A percentile compares a stretch with the other conserved stretches of the same genome.
Evolutionary conservation across 768 basidiomycete species (phyloP).

Genomic region (Boletellus sp.): DNA sequence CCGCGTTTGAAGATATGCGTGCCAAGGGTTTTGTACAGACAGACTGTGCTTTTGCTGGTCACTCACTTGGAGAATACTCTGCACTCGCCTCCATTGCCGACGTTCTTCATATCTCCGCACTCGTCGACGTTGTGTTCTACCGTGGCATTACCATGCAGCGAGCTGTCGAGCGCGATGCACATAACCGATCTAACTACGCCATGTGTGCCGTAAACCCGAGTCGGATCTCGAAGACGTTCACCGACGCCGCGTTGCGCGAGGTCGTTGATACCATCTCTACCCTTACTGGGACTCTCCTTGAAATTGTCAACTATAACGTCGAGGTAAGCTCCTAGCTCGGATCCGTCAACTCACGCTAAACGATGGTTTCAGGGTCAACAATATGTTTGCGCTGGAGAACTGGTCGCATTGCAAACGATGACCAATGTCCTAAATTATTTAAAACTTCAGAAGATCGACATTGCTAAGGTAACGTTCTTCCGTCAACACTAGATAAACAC

Average conservation of each 20-base stretch:
- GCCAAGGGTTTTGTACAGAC: constrained; percentile 92
- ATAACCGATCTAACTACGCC: constrained; percentile 93
- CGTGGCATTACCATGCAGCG: constrained; percentile 99
- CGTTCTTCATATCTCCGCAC: constrained; percentile 89
- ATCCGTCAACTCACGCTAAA: not conserved
- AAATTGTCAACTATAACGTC: constrained; percentile 97
- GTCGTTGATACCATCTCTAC: constrained; percentile 89
- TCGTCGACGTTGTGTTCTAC: constrained; percentile 99
- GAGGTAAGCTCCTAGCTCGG: constrained; percentile 49
- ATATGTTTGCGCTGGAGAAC: constrained; percentile 98
- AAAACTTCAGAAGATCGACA: constrained; percentile 94
- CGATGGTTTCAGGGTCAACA: constrained; percentile 77
- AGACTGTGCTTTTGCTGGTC: constrained; percentile 92
- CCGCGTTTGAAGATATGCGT: constrained; percentile 98
- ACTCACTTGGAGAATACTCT: constrained; percentile 98
- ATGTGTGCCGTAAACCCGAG: constrained; percentile 99
- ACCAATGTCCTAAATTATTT: constrained; percentile 96
- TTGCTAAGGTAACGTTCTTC: constrained; percentile 58
- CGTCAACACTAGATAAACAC: not conserved
- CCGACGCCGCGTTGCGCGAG: constrained; percentile 92
- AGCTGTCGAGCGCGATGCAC: constrained; percentile 91
- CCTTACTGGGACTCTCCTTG: constrained; percentile 76
- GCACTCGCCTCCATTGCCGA: constrained; percentile 97
- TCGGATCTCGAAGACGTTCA: constrained; percentile 91
- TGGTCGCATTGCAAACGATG: constrained; percentile 87